Evolutionary conservation across 1,284 basidiomycete species (phyloP).

Genomic region (Heimioporus retisporus): DNA sequence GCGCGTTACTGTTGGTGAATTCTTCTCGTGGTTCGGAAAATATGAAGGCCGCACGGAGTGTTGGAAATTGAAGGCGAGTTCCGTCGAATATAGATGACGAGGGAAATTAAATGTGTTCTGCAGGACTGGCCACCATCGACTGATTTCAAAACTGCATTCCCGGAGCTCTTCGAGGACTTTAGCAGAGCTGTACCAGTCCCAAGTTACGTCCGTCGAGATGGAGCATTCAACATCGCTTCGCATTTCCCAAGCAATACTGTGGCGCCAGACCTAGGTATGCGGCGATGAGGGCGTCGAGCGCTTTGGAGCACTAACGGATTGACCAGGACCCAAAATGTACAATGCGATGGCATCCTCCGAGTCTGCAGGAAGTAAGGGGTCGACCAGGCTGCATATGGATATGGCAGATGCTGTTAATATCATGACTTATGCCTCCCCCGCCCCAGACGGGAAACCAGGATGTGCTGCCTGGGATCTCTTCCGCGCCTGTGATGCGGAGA

Average conservation of each 20-base stretch:
- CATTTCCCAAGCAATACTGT: slow-evolving; percentile 90
- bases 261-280: slow-evolving; percentile 86
- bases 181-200: slow-evolving; percentile 86
- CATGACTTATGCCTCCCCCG: slow-evolving; percentile 81
- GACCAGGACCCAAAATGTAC: slow-evolving; percentile 83
- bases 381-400: slow-evolving; percentile 95
- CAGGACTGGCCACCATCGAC: slow-evolving; percentile 94
- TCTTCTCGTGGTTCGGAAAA: slow-evolving; percentile 85
- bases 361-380: slow-evolving; percentile 75
- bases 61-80: slow-evolving; percentile 86
- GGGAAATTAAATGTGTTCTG: slow-evolving; percentile 13
- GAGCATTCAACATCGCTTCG: slow-evolving; percentile 87
- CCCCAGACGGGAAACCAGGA: slow-evolving; percentile 75
- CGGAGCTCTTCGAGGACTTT: slow-evolving; percentile 92
- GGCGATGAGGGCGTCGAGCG: not conserved
- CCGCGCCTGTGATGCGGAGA: slow-evolving; percentile 84
- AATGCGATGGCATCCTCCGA: slow-evolving; percentile 79
- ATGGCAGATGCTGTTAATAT: slow-evolving; percentile 97
- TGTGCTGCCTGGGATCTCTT: slow-evolving; percentile 96
- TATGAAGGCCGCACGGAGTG: slow-evolving; percentile 64
- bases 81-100: slow-evolving; percentile 13
- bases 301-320: slow-evolving; percentile 42
- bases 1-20: slow-evolving; percentile 75
- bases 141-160: slow-evolving; percentile 88
- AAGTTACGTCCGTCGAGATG: slow-evolving; percentile 90